Conservation (phyloP, 2,329 filamentous ascomycete species). For the Alternaria rosae region DNA sequence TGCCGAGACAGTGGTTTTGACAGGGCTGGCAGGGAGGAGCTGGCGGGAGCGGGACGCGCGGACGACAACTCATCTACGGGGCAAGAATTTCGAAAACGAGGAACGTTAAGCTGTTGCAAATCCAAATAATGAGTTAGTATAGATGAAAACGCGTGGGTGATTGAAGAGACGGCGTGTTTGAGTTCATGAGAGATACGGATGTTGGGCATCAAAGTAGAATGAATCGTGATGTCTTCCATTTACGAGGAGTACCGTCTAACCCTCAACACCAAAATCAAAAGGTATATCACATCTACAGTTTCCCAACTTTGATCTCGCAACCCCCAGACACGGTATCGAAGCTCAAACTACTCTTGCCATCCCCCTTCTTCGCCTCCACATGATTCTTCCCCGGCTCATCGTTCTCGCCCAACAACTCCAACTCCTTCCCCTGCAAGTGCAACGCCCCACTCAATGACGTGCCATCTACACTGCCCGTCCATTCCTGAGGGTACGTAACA, state of each 20-base stretch:
- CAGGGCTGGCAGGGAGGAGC: not conserved
- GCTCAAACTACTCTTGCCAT: slow-evolving; percentile 42
- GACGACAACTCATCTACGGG: not conserved
- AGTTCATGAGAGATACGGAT: not conserved
- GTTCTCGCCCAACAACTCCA: slow-evolving; percentile 44
- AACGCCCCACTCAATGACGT: slow-evolving; percentile 48
- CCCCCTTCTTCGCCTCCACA: slow-evolving; percentile 52
- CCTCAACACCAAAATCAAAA: not conserved
- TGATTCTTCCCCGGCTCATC: slow-evolving; percentile 39
- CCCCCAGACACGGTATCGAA: slow-evolving; percentile 45
- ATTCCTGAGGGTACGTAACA: slow-evolving; percentile 52
- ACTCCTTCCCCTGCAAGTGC: slow-evolving; percentile 48
- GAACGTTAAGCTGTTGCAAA: too few species aligned
- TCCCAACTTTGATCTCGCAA: slow-evolving; percentile 44
- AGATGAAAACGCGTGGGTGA: not conserved
- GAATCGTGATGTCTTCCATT: not conserved
- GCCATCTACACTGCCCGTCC: slow-evolving; percentile 52
- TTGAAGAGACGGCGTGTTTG: not conserved
- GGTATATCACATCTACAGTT: slow-evolving; percentile 19
- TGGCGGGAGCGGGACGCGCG: slow-evolving; percentile 3
- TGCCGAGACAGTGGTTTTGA: not conserved
- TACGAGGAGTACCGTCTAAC: not conserved
- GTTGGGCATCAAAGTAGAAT: not conserved
- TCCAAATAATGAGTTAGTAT: not conserved
- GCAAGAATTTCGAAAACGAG: too few species aligned